Evolutionary conservation across 2,329 filamentous ascomycete genomes (phyloP).

Genomic region (Chalaropsis thielavioides): DNA sequence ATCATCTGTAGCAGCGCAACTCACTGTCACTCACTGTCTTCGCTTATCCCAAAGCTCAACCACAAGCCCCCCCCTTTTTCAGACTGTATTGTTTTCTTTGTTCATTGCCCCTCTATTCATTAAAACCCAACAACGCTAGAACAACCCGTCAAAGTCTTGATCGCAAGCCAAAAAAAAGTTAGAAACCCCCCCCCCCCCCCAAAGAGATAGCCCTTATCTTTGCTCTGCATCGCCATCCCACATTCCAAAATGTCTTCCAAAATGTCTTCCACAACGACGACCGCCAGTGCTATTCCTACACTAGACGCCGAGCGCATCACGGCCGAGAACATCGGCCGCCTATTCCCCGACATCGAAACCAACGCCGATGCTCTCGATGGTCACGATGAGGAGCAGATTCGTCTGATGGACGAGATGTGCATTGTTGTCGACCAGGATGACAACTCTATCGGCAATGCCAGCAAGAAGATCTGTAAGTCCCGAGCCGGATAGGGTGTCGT

Average conservation of each 20-base stretch:
- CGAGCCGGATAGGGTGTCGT: neutral
- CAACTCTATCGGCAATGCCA: conserved; percentile 82
- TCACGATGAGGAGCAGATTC: conserved; percentile 94
- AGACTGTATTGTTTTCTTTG: conserved; percentile 8
- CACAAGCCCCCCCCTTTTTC: neutral
- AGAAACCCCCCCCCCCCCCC: too few species aligned
- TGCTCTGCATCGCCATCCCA: neutral
- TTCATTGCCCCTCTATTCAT: conserved; percentile 1
- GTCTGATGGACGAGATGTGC: conserved; percentile 97
- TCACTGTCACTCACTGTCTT: neutral
- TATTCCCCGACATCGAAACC: conserved; percentile 74
- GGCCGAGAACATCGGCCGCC: conserved; percentile 67
- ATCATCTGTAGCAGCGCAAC: neutral
- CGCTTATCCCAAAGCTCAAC: neutral
- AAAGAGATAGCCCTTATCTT: neutral
- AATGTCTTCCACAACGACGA: conserved; percentile 18
- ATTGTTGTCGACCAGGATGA: conserved; percentile 92
- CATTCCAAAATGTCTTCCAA: conserved; percentile 16
- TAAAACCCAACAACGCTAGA: conserved; percentile 1
- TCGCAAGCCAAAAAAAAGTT: neutral
- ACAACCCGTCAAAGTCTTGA: neutral
- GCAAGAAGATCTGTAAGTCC: conserved; percentile 90
- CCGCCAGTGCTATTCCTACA: conserved; percentile 26
- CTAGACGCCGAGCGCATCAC: conserved; percentile 49
- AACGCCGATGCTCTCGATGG: conserved; percentile 64